phyloP scores from a whole-genome alignment of 768 basidiomycete genomes.

The Boletus edulis region DNA sequence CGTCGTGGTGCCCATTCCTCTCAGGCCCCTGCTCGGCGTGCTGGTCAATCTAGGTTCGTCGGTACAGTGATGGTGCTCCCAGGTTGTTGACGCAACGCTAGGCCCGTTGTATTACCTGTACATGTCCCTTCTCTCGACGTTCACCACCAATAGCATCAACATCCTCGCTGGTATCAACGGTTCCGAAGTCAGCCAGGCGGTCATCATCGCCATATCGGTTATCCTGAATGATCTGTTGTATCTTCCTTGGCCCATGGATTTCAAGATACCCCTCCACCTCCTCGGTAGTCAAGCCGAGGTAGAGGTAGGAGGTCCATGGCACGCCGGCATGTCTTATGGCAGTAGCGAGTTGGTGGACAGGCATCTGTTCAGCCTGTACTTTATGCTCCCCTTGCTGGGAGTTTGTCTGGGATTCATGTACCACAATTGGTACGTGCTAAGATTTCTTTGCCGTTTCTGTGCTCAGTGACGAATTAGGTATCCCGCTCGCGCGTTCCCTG shows the following conservation, averaged over 20 bases:
- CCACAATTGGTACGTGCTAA: constrained; percentile 82
- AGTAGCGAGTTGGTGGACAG: constrained; percentile 85
- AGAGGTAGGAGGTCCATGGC: constrained; percentile 77
- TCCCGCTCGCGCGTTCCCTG: constrained; percentile 91
- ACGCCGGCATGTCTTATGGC: constrained; percentile 82
- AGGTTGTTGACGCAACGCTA: constrained; percentile 31
- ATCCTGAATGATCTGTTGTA: constrained; percentile 91
- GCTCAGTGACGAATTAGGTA: constrained; percentile 57
- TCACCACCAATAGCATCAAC: constrained; percentile 97
- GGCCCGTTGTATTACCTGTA: constrained; percentile 95
- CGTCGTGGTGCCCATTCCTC: constrained; percentile 86
- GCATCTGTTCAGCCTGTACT: constrained; percentile 95
- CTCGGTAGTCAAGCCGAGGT: constrained; percentile 64
- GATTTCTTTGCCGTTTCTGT: background rate
- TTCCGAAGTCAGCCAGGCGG: constrained; percentile 89
- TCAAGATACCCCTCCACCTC: constrained; percentile 68
- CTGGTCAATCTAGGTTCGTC: constrained; percentile 87
- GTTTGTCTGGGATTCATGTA: constrained; percentile 89
- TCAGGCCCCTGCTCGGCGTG: constrained; percentile 69
- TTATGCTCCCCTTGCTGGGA: constrained; percentile 93
- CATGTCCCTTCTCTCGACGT: constrained; percentile 94
- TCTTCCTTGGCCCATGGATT: constrained; percentile 82
- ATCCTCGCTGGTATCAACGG: constrained; percentile 98
- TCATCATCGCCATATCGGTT: constrained; percentile 89
- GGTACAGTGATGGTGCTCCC: background rate